Conservation (phyloP, 352 stramenopile genomes). For the Pythium aquatile region DNA sequence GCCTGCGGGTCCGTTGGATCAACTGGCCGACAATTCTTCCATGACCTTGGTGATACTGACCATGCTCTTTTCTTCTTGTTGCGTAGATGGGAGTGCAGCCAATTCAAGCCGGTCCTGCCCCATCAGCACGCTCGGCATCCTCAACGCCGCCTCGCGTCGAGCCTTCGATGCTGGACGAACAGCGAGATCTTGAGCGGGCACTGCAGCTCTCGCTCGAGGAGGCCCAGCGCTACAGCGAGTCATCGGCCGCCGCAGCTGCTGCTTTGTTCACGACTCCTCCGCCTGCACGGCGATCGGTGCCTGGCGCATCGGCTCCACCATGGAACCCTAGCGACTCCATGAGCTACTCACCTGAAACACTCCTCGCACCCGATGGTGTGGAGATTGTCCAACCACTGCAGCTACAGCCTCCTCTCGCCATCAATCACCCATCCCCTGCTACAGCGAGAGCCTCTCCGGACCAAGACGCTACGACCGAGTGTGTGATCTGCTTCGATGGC, state of each 20-base stretch:
- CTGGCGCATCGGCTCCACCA: conserved; percentile 31
- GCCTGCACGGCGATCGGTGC: conserved; percentile 1
- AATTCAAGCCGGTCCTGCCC: neutral
- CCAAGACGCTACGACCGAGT: conserved; percentile 38
- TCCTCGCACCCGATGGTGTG: conserved; percentile 62
- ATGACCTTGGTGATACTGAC: no score
- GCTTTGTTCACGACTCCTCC: neutral
- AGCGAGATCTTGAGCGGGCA: conserved; percentile 56
- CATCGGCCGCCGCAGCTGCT: neutral
- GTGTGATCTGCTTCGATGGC: conserved; percentile 83
- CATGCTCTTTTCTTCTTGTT: neutral
- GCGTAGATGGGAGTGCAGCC: conserved; percentile 17
- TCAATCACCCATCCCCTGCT: neutral
- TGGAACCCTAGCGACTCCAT: conserved; percentile 20
- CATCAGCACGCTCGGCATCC: neutral
- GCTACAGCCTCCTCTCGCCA: conserved; percentile 8
- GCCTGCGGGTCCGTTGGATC: conserved; percentile 36
- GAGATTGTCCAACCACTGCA: conserved; percentile 69
- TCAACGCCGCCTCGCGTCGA: neutral
- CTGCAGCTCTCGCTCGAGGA: conserved; percentile 61
- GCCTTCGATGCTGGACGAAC: conserved; percentile 40
- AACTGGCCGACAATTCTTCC: neutral
- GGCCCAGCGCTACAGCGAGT: conserved; percentile 26
- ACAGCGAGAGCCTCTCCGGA: neutral
- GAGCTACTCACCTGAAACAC: conserved; percentile 37